Percentiles rank a stretch among this genome's conserved stretches.
Evolutionary conservation across 2,329 filamentous ascomycete genomes (phyloP).

Genomic region (Colletotrichum chlorophyti): DNA sequence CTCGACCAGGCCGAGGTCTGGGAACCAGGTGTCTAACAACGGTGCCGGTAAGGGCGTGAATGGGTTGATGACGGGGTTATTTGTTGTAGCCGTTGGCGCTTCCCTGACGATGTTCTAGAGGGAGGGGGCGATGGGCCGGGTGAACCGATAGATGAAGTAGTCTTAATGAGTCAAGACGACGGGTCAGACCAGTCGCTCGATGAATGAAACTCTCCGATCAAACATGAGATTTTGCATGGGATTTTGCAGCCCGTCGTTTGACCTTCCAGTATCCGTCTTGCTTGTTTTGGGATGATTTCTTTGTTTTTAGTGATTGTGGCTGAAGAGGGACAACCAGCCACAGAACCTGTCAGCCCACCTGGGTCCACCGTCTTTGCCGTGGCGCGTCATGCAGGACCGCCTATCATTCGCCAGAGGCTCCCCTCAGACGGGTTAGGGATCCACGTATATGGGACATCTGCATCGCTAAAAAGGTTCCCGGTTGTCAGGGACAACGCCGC

Average conservation of each 20-base stretch:
- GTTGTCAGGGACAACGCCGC: constrained; percentile 28
- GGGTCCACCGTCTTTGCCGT: too few species aligned
- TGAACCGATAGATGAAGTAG: too few species aligned
- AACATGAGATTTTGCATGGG: too few species aligned
- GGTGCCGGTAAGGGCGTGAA: background rate
- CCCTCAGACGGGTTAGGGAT: too few species aligned
- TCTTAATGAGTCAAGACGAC: too few species aligned
- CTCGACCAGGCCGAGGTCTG: background rate
- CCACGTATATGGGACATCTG: too few species aligned
- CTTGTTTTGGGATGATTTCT: background rate
- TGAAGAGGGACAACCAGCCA: background rate
- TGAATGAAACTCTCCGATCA: too few species aligned
- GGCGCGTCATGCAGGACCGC: background rate
- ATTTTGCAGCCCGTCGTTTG: background rate
- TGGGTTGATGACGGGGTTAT: background rate
- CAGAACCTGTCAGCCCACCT: fast-evolving
- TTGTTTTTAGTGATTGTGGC: constrained; percentile 24
- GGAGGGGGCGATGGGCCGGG: too few species aligned
- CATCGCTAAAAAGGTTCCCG: constrained; percentile 29
- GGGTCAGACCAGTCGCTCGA: too few species aligned
- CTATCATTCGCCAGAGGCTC: background rate
- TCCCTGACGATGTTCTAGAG: background rate
- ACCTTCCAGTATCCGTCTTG: background rate
- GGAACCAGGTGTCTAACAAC: too few species aligned
- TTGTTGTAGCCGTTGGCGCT: background rate